Base-by-base conservation (phyloP, 1,284 basidiomycete genomes). In the Irpex sp. region DNA sequence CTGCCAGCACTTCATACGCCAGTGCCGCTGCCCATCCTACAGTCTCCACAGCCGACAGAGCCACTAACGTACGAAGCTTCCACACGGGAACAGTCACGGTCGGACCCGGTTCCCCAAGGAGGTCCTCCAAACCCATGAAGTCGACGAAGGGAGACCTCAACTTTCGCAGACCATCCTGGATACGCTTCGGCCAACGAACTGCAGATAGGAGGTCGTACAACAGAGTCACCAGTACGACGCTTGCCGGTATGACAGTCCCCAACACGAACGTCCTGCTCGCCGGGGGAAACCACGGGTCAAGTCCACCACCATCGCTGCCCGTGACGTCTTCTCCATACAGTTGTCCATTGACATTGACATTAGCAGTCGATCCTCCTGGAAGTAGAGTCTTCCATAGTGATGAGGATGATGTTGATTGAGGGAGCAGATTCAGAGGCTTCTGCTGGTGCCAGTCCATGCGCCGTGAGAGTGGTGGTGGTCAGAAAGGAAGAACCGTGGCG, bases 101-200 rank as follows among this genome's bases (percentile, higher is more conserved):
- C 49, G 75, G 70, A 21, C 71, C 73, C 0, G 74, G 70, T 7
- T 78, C 73, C 58, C 79, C 81, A 47, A 77, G 76, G 17, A 87
- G 73, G 72, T 87, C 85, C 58, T 83, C 78, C 4, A 82, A 70
- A 6, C 76, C 75, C 61, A 88, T 70, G 68, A 87, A 87, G 71
- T 82, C 81, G 19, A 72, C 73, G 69, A 86, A 85, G 1, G 85
- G 85, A 38, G 76, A 72, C 48, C 72, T 72, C 48, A 82, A 58
- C n/a, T 60, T 66, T 51, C 62, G 67, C 64, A 75, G 74, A 54
- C 70, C 36, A 34, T 62, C 67, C 57, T 67, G 70, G 9, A 81
- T 31, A 17, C 65, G 40, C 62, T 72, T 75, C 38, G 64, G 61
- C 64, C 62, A 64, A 6, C 51, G 62, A 9, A 61, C 36, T 3